These are phyloP conservation scores for Picochlorum sp. DNA, from an alignment of 139 green algal species.

Conservation along the genomic window DNA sequence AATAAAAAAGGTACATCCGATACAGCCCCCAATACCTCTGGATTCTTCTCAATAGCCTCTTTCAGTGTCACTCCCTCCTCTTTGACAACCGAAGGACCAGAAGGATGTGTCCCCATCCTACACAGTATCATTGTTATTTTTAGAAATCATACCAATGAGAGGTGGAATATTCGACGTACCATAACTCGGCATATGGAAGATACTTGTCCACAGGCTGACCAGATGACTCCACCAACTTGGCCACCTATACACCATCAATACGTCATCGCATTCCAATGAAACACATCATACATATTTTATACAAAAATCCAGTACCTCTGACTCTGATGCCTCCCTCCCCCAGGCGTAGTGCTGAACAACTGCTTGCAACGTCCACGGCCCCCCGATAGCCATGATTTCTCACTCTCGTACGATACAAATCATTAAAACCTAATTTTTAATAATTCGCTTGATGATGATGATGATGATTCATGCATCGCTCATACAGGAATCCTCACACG, in stretches of 20 bases:
- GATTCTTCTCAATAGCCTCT: slow-evolving; percentile 54
- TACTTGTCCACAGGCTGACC: slow-evolving; percentile 46
- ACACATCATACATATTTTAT: not conserved
- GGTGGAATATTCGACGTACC: slow-evolving; percentile 41
- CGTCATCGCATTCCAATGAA: not conserved
- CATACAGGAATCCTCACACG: too few species aligned
- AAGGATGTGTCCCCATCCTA: slow-evolving; percentile 94
- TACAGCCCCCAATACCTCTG: slow-evolving; percentile 54
- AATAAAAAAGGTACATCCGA: slow-evolving; percentile 81
- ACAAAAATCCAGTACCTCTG: slow-evolving; percentile 7
- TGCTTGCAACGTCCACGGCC: not conserved
- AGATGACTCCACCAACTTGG: slow-evolving; percentile 50
- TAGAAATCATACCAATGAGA: not conserved
- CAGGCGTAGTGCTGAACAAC: slow-evolving; percentile 13
- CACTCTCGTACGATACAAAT: too few species aligned
- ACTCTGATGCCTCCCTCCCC: slow-evolving; percentile 1
- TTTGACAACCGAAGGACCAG: slow-evolving; percentile 61
- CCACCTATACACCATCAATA: slow-evolving; percentile 50
- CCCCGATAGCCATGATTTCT: not conserved
- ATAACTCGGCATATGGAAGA: slow-evolving; percentile 90
- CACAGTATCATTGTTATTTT: not conserved
- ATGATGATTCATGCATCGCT: too few species aligned
- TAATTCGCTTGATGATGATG: too few species aligned
- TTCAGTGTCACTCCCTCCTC: slow-evolving; percentile 32
- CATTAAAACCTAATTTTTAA: too few species aligned